Evolutionary conservation across 768 basidiomycete genomes (phyloP).

Genomic region (Termitomyces eurrhizus): DNA sequence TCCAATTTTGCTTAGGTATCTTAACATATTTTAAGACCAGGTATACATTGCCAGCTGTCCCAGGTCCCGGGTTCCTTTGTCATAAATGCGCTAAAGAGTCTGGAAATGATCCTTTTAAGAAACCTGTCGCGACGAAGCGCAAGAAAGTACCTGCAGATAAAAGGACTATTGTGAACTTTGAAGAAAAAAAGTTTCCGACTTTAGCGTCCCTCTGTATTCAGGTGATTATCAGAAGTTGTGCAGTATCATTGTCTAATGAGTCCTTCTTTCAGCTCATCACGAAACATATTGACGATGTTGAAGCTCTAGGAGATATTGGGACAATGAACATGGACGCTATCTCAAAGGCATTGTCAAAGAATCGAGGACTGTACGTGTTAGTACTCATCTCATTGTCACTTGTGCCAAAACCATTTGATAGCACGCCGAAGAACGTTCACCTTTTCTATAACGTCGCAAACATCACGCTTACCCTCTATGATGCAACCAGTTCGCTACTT

Average conservation of each 20-base stretch:
- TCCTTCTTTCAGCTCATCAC: conserved; percentile 60
- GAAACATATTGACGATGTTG: conserved; percentile 84
- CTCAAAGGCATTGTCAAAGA: conserved; percentile 76
- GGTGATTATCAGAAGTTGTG: conserved; percentile 30
- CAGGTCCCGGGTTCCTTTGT: conserved; percentile 78
- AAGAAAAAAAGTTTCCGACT: conserved; percentile 64
- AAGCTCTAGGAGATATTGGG: conserved; percentile 86
- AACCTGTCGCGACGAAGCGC: conserved; percentile 56
- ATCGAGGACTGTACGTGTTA: conserved; percentile 70
- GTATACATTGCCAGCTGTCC: conserved; percentile 75
- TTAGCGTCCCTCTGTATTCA: conserved; percentile 81
- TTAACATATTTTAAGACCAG: conserved; percentile 54
- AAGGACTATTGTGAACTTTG: conserved; percentile 63
- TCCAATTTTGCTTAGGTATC: not conserved
- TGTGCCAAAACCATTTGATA: conserved; percentile 21
- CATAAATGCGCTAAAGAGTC: conserved; percentile 76
- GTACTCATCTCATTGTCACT: conserved; percentile 6
- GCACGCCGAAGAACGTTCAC: conserved; percentile 73
- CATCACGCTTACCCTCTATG: conserved; percentile 69
- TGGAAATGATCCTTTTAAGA: conserved; percentile 86
- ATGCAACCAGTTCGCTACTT: conserved; percentile 74
- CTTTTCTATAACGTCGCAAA: conserved; percentile 82
- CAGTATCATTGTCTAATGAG: not conserved
- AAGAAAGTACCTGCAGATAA: conserved; percentile 63
- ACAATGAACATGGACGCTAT: conserved; percentile 80